These are phyloP conservation scores for Sclerotinia borealis DNA, from an alignment of 2,329 filamentous ascomycete species.

Conservation along the genomic window DNA sequence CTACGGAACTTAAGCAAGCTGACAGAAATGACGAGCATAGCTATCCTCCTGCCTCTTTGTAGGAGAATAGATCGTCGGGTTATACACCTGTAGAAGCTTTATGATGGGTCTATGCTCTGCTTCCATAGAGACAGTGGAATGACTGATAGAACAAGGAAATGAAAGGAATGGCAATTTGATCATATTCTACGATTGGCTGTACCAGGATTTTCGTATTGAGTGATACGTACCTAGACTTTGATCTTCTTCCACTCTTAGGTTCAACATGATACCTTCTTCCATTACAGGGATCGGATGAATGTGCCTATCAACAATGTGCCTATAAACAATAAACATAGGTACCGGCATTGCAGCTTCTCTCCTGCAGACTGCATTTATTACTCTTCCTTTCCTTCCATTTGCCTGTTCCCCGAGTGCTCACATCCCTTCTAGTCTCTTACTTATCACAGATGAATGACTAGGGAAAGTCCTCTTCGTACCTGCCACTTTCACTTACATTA, in stretches of 20 bases:
- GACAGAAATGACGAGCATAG: background rate
- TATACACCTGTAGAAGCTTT: conserved; percentile 7
- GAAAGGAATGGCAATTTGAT: background rate
- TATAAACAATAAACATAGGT: background rate
- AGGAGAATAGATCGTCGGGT: background rate
- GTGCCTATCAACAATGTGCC: background rate
- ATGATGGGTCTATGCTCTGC: background rate
- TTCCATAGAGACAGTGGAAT: conserved; percentile 3
- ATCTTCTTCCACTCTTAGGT: background rate
- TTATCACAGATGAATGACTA: background rate
- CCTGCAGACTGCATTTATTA: background rate
- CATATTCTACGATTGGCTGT: conserved; percentile 1
- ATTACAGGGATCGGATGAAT: background rate
- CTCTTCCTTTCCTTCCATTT: background rate
- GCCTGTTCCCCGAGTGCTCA: too few species aligned
- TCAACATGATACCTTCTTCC: background rate
- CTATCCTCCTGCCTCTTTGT: background rate
- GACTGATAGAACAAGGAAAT: background rate
- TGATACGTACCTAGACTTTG: background rate
- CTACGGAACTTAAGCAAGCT: background rate
- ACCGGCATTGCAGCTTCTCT: conserved; percentile 3
- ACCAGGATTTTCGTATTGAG: background rate
- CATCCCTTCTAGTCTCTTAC: background rate
- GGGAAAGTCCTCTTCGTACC: background rate
- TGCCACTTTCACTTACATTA: background rate